Base-by-base conservation (phyloP, 305 asterid genomes). In the Solanum aculeatissimum region DNA sequence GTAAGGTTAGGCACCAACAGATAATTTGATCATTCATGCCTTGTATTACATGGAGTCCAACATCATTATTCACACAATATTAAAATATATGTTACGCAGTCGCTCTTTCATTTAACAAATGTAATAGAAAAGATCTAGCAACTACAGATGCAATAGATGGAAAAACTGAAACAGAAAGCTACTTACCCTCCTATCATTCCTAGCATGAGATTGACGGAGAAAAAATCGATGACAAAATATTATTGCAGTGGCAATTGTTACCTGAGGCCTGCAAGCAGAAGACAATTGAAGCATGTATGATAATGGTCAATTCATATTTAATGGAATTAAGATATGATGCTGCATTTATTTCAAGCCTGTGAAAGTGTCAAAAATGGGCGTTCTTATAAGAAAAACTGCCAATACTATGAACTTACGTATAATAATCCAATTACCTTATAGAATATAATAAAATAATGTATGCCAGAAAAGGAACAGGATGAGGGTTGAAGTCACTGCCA, bases 181-280 rank as follows among this genome's bases (percentile, higher is more conserved):
- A 88, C 98, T 92, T 81, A 95, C 99, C 94, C 98, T 92, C 88
- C 97, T 88, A 80, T 96, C 98, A 87, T 96, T 94, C 91, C 90
- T 93, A 16, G 91, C 89, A 90, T 93, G 99, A 69, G 99, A 96
- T 72, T 95, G 99, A n/a, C 96, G 97, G 83, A 91, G 97, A 89
- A 96, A 96, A 93, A 96, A 96, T 83, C 99, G 98, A 83, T 96
- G 99, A 87, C 97, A 96, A 90, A 95, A 96, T 91, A 96, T 92
- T 72, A 96, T 96, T 75, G 99, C 97, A 6, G 99, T 96, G 23
- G 98, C 99, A 91, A 96, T 96, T 15, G 99, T 96, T 55, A 96
- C 97, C 90, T 96, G 99, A 23, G 98, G 99, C 92, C 99, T 96
- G 98, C 96, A 93, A 93, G 97, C 95, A 91, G 84, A 75, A 87